These are phyloP conservation scores for Glycine latifolia DNA, from an alignment of 306 rosid species.

Conservation along the genomic window DNA sequence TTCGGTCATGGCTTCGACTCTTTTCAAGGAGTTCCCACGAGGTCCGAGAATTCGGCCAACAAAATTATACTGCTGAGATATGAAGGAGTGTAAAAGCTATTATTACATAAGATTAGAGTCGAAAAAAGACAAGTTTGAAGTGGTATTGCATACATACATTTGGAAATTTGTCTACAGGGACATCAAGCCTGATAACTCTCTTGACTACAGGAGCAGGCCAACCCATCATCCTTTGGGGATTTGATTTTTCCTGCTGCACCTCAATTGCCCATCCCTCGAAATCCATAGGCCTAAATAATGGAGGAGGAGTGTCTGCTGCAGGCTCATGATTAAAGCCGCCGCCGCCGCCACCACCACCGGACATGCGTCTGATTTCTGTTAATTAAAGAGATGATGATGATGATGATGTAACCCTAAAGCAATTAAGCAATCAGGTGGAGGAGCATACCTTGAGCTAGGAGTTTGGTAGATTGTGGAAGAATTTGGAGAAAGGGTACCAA, in stretches of 20 bases:
- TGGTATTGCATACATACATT: constrained; percentile 57
- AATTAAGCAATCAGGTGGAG: too few species aligned
- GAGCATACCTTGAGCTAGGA: constrained; percentile 58
- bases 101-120: not conserved
- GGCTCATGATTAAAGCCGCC: too few species aligned
- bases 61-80: constrained; percentile 82
- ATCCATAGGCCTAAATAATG: constrained; percentile 46
- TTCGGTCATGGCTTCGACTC: constrained; percentile 92
- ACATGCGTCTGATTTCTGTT: constrained; percentile 73
- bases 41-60: constrained; percentile 97
- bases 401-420: too few species aligned
- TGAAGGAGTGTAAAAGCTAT: constrained; percentile 41
- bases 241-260: constrained; percentile 39
- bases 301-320: too few species aligned
- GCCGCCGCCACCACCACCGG: too few species aligned
- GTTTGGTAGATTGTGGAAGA: constrained; percentile 76
- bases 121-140: too few species aligned
- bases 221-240: constrained; percentile 40
- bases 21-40: constrained; percentile 91
- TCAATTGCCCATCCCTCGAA: constrained; percentile 42
- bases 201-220: constrained; percentile 82
- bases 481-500: constrained; percentile 85
- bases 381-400: too few species aligned
- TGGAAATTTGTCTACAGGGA: constrained; percentile 90
- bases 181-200: constrained; percentile 85